A percentile compares a stretch with the other conserved stretches of the same genome.
phyloP scores from a whole-genome alignment of 305 asterid species.

The Salvia sclarea region DNA sequence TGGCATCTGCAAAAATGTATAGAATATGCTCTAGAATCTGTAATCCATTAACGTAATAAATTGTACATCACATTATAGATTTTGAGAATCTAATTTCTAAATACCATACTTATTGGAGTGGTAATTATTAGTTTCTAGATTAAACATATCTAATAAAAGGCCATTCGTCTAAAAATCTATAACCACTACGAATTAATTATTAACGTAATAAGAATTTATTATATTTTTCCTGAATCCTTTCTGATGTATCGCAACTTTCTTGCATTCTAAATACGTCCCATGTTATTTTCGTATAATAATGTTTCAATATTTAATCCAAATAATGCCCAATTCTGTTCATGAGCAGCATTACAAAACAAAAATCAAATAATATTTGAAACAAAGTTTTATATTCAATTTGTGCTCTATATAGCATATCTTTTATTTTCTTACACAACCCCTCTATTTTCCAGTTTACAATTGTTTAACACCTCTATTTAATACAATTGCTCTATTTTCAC shows the following conservation, averaged over 20 bases:
- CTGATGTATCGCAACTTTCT: background rate
- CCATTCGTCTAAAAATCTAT: background rate
- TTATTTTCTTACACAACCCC: background rate
- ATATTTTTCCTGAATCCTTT: background rate
- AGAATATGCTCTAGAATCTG: no score
- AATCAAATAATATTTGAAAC: background rate
- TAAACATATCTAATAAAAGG: background rate
- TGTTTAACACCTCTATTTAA: slow-evolving; percentile 13
- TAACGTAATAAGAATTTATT: slow-evolving; percentile 1
- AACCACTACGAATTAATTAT: background rate
- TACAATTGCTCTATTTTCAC: slow-evolving; percentile 5
- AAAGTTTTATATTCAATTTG: background rate
- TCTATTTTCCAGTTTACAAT: slow-evolving; percentile 11
- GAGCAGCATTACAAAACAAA: no score
- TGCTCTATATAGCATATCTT: background rate
- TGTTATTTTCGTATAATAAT: background rate
- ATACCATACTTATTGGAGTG: background rate
- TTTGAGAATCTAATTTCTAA: background rate
- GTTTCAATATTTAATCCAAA: background rate
- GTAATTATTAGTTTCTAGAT: background rate
- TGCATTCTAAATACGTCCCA: background rate
- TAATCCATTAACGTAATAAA: background rate
- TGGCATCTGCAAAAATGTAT: background rate
- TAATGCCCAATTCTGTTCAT: background rate
- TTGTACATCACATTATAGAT: background rate